Conservation (phyloP, 441 rosid genomes). For the Raphanus hybrid region DNA sequence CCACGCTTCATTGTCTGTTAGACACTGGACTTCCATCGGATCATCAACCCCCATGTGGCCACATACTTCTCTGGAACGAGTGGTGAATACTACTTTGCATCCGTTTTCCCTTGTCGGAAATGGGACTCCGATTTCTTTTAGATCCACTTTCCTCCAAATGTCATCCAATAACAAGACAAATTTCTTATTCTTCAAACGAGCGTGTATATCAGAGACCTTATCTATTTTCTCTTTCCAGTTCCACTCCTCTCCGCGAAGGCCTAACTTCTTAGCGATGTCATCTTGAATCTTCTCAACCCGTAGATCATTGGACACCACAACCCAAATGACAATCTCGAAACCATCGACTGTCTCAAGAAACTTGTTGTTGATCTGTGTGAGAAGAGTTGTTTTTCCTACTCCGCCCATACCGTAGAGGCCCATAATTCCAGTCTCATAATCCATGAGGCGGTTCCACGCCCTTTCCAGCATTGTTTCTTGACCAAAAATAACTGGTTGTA, state of each 20-base stretch:
- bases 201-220: not conserved
- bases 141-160: not conserved
- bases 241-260: not conserved
- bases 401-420: not conserved
- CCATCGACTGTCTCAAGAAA: not conserved
- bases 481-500: not conserved
- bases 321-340: not conserved
- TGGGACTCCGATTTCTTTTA: not conserved
- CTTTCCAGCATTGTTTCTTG: not conserved
- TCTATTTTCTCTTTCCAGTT: not conserved
- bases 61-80: not conserved
- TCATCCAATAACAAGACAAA: not conserved
- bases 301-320: not conserved
- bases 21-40: not conserved
- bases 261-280: not conserved
- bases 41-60: not conserved
- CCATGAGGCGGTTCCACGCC: not conserved
- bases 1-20: not conserved
- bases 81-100: not conserved
- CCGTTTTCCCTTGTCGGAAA: not conserved
- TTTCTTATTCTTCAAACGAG: not conserved
- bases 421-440: not conserved
- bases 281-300: not conserved
- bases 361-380: not conserved
- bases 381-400: not conserved